Evolutionary conservation across 768 basidiomycete species (phyloP), one percentile per base, ranked within the genome.

Genomic region (Pisolithus albus): DNA sequence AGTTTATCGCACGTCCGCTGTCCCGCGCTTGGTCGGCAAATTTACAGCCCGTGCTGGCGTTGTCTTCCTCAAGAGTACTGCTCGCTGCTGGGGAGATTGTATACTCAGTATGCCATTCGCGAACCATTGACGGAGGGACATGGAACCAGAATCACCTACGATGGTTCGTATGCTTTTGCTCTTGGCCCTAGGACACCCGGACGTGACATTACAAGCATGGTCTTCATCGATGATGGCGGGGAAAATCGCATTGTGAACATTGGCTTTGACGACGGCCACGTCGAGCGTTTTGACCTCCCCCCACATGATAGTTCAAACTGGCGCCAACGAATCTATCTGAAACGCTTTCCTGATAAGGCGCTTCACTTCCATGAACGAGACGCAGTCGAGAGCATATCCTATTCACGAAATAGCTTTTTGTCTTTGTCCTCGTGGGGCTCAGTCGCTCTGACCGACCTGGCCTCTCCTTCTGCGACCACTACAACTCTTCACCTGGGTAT

Each of bases 1-100:
- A 68, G 42, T 86, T 86, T 52, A 66, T 85, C 19, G 84, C 84
- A 4, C 77, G 83, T 1, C 86, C 84, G 2, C 72, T 88, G 8
- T 78, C 82, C 19, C 69, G 70, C 23, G 73, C 76, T 9, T 88
- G 86, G 86, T 13, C 58, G 5, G 72, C 70, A 21, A 84, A 77
- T 57, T 64, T 75, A 5, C 82, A 79, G 52, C 82, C 86, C 5
- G 58, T 72, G 11, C 61, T 88, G 36, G 77, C 82, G 24, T 72
- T 83, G 51, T 83, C 74, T 50, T 50, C 66, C 16, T 78, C 78
- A 24, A 71, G 81, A 7, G 68, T 89, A 1, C 53, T 86, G 36
- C 76, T 88, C 40, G 83, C 80, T 13, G 80, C 83, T 6, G 85
- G 84, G 10, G 69, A 67, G 55, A 60, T 62, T 19, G 64, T 89